A percentile compares a stretch with the other conserved stretches of the same genome.
Conservation (phyloP, 176 grass and related monocot genomes). For the Eleusine indica region DNA sequence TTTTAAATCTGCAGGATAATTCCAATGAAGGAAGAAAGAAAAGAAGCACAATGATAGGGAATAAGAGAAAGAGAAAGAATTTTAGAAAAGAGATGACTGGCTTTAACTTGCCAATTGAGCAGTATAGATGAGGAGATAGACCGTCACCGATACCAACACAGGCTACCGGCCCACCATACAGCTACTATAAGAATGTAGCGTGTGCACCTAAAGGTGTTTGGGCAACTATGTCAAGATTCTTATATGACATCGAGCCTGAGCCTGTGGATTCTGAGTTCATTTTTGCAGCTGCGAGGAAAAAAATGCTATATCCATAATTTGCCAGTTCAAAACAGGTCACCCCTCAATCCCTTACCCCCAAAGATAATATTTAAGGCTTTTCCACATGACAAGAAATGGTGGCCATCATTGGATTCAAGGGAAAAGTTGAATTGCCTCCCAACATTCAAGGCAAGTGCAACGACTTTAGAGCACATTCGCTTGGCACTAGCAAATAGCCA, state of each 20-base stretch:
- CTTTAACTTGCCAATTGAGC: slow-evolving; percentile 54
- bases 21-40: slow-evolving; percentile 35
- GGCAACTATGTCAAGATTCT: slow-evolving; percentile 54
- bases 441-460: too few relatives aligned
- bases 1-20: slow-evolving; percentile 33
- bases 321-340: slow-evolving; percentile 27
- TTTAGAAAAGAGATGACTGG: slow-evolving; percentile 57
- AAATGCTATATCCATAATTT: slow-evolving; percentile 70
- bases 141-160: slow-evolving; percentile 7
- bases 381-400: slow-evolving; percentile 32
- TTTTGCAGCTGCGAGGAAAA: slow-evolving; percentile 63
- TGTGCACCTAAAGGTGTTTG: slow-evolving; percentile 71
- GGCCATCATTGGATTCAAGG: slow-evolving; percentile 51
- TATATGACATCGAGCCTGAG: slow-evolving; percentile 62
- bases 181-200: slow-evolving; percentile 83
- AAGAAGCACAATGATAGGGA: slow-evolving; percentile 23
- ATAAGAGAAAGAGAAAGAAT: slow-evolving; percentile 40
- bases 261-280: slow-evolving; percentile 63
- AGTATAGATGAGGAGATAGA: slow-evolving; percentile 26
- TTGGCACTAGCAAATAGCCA: background rate
- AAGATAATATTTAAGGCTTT: slow-evolving; percentile 43
- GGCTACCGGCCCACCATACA: slow-evolving; percentile 67
- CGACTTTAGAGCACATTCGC: background rate
- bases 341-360: too few relatives aligned
- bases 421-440: too few relatives aligned